Evolutionary conservation across 2,329 filamentous ascomycete genomes (phyloP).

Genomic region (Scopulariopsis brevicaulis): DNA sequence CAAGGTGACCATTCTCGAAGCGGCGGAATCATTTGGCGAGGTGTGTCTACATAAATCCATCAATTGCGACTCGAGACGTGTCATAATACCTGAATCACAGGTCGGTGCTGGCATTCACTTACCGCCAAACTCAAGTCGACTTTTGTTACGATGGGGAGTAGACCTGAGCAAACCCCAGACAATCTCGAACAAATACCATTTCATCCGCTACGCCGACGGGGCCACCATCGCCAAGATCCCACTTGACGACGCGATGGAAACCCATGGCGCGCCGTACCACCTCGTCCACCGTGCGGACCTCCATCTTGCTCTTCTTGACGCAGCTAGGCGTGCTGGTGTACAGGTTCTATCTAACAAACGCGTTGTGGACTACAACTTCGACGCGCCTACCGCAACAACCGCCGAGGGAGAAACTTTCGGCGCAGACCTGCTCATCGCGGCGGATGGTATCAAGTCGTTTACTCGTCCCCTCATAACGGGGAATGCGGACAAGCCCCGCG

Average conservation of each 20-base stretch:
- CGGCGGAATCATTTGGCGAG: constrained; percentile 8
- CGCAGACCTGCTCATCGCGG: constrained; percentile 1
- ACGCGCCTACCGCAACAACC: neutral
- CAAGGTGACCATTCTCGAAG: constrained; percentile 8
- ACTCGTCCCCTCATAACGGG: neutral
- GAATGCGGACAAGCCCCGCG: constrained; percentile 7
- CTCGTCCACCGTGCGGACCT: constrained; percentile 7
- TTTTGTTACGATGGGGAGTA: constrained; percentile 9
- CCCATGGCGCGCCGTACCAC: constrained; percentile 7
- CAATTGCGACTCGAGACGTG: too few relatives aligned
- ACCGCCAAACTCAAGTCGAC: constrained; percentile 7
- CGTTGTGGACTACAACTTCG: constrained; percentile 1
- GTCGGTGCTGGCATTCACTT: constrained; percentile 10
- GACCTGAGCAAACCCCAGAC: constrained; percentile 8
- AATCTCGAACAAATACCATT: constrained; percentile 9
- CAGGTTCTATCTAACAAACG: neutral
- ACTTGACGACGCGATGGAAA: constrained; percentile 8
- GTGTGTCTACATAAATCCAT: neutral
- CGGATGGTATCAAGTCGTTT: neutral
- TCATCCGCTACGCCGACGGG: constrained; percentile 8
- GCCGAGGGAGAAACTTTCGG: neutral
- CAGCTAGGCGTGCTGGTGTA: neutral
- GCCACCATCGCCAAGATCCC: constrained; percentile 5
- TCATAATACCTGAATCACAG: too few relatives aligned
- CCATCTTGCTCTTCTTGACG: constrained; percentile 5